These are phyloP conservation scores for Datura wrightii DNA, from an alignment of 257 asterid genomes.

Conservation along the genomic window DNA sequence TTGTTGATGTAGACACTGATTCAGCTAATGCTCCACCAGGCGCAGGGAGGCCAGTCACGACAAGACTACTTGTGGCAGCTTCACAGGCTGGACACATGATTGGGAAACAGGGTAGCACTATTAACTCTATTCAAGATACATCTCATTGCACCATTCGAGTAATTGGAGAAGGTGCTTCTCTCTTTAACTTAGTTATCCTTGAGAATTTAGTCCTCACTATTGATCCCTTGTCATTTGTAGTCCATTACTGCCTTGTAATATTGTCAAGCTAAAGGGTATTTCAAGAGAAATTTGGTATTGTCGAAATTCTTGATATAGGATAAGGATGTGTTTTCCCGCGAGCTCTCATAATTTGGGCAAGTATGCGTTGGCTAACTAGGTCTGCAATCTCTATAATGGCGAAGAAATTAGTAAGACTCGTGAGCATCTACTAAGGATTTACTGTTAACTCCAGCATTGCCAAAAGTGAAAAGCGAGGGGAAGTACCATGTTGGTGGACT, in stretches of 20 bases:
- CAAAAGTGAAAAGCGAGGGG: not conserved
- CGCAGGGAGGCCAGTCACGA: slow-evolving; percentile 53
- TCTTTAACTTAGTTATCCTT: not conserved
- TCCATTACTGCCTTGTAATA: not conserved
- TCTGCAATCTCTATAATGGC: not conserved
- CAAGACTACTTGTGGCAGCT: slow-evolving; percentile 90
- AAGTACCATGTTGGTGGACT: not conserved
- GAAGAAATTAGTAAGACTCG: not conserved
- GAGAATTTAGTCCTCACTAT: not conserved
- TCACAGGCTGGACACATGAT: slow-evolving; percentile 91
- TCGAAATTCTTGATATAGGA: not conserved
- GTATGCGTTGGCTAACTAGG: not conserved
- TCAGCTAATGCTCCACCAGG: slow-evolving; percentile 56
- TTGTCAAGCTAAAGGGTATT: not conserved
- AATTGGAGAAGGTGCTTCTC: slow-evolving; percentile 70
- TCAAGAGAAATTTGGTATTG: not conserved
- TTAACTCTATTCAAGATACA: slow-evolving; percentile 82
- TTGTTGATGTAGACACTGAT: slow-evolving; percentile 66
- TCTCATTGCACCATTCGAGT: slow-evolving; percentile 82
- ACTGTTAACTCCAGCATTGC: not conserved
- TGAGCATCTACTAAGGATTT: not conserved
- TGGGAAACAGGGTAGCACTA: slow-evolving; percentile 94
- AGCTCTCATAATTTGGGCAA: not conserved
- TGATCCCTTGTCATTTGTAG: slow-evolving; percentile 9
- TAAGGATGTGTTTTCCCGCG: not conserved